Conservation (phyloP, 768 basidiomycete genomes). For the Panellus pusillus region DNA sequence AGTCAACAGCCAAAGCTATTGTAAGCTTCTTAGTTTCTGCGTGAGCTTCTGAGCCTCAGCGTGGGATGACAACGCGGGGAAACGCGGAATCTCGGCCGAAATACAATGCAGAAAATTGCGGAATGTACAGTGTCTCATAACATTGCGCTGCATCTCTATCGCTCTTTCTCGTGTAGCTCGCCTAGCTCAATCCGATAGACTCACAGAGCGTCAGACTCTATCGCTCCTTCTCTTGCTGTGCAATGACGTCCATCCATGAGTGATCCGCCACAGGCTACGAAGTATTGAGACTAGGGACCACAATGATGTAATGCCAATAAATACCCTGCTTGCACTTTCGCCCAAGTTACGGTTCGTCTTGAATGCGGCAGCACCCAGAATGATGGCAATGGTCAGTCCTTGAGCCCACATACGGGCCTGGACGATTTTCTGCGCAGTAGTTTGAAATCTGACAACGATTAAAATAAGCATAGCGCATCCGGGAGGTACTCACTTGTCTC, state of each 20-base stretch:
- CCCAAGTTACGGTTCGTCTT: constrained; percentile 53
- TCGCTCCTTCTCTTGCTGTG: too few relatives aligned
- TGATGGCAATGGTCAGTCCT: constrained; percentile 67
- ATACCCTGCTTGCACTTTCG: constrained; percentile 35
- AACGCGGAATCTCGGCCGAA: too few relatives aligned
- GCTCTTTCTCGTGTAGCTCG: too few relatives aligned
- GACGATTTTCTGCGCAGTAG: constrained; percentile 66
- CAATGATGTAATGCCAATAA: not conserved
- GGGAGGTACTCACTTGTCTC: constrained; percentile 49
- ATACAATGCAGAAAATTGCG: too few relatives aligned
- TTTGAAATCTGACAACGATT: constrained; percentile 42
- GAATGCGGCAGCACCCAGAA: constrained; percentile 68
- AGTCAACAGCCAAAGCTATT: not conserved
- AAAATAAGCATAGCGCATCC: not conserved
- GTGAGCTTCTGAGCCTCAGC: too few relatives aligned
- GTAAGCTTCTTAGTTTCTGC: not conserved
- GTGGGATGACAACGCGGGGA: too few relatives aligned
- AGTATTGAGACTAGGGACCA: constrained; percentile 3
- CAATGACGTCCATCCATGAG: constrained; percentile 42
- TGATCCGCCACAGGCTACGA: constrained; percentile 38
- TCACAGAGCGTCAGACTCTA: too few relatives aligned
- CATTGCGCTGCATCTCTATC: too few relatives aligned
- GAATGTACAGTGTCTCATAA: too few relatives aligned
- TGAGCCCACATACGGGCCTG: constrained; percentile 90
- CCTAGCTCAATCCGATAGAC: too few relatives aligned